A percentile compares a stretch with the other conserved stretches of the same genome.
phyloP scores from a whole-genome alignment of 2,329 filamentous ascomycete genomes.

The Raffaelea deltoideospora region DNA sequence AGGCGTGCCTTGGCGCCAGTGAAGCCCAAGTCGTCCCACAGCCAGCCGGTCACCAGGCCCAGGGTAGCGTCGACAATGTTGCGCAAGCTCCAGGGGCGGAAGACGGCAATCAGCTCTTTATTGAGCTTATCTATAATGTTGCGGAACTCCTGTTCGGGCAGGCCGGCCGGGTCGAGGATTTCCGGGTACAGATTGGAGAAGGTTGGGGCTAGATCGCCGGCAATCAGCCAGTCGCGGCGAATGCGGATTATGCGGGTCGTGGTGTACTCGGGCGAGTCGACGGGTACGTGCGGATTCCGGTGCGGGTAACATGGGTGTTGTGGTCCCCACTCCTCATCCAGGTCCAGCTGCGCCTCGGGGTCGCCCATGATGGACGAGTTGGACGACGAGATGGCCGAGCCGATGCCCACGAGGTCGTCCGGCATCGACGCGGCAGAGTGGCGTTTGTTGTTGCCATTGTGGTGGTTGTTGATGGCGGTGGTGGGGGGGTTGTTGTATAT shows the following conservation, averaged over 20 bases:
- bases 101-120: conserved; percentile 56
- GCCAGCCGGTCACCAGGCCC: conserved; percentile 74
- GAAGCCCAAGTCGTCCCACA: conserved; percentile 83
- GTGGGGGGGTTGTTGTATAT: too few species aligned
- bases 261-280: conserved; percentile 57
- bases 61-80: conserved; percentile 70
- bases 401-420: conserved; percentile 38
- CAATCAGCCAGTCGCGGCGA: conserved; percentile 77
- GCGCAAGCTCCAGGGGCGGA: conserved; percentile 60
- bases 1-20: conserved; percentile 61
- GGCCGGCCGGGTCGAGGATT: conserved; percentile 70
- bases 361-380: conserved; percentile 49
- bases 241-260: conserved; percentile 84
- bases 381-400: conserved; percentile 38
- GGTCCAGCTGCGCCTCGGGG: conserved; percentile 45
- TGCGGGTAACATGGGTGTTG: conserved; percentile 91
- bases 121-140: conserved; percentile 72
- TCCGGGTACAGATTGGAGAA: conserved; percentile 95
- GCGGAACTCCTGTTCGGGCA: conserved; percentile 78
- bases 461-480: not conserved
- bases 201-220: conserved; percentile 79
- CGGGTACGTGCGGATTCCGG: conserved; percentile 76
- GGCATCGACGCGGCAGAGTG: conserved; percentile 32
- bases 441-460: conserved; percentile 14
- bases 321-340: conserved; percentile 78